Conservation (phyloP, 805 yeast species). For the Danielia oregonensis region DNA sequence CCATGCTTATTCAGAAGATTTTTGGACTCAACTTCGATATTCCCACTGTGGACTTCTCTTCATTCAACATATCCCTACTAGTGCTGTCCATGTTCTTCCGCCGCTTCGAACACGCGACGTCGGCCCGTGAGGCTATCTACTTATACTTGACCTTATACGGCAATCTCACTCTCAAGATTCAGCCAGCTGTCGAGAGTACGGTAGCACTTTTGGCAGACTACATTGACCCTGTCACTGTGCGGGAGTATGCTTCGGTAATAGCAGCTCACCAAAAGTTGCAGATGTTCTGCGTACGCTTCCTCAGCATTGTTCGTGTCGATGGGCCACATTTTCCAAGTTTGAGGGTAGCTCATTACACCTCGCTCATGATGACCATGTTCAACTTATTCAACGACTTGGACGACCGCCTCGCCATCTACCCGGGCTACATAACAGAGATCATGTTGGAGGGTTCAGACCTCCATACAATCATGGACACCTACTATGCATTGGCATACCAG, state of each 20-base stretch:
- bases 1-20: slow-evolving; percentile 3
- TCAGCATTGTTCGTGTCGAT: slow-evolving; percentile 13
- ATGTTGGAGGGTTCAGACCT: slow-evolving; percentile 1
- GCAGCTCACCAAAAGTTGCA: background rate
- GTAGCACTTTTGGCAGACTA: background rate
- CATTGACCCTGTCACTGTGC: background rate
- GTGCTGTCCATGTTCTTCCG: slow-evolving; percentile 9
- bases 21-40: slow-evolving; percentile 3
- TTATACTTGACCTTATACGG: slow-evolving; percentile 12
- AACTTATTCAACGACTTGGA: slow-evolving; percentile 12
- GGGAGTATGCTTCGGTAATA: background rate
- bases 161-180: slow-evolving; percentile 4
- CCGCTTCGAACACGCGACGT: slow-evolving; percentile 8
- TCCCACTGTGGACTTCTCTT: slow-evolving; percentile 3
- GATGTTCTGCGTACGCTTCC: slow-evolving; percentile 9
- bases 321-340: slow-evolving; percentile 13
- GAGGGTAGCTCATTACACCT: slow-evolving; percentile 13
- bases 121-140: slow-evolving; percentile 8
- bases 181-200: background rate
- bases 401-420: slow-evolving; percentile 2
- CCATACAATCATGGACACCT: slow-evolving; percentile 3
- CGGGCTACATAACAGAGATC: background rate
- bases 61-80: slow-evolving; percentile 4
- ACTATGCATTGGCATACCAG: slow-evolving; percentile 7
- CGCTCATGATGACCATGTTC: slow-evolving; percentile 11